Conservation (phyloP, 164 flowering plant species). For the Tinospora cordifolia region DNA sequence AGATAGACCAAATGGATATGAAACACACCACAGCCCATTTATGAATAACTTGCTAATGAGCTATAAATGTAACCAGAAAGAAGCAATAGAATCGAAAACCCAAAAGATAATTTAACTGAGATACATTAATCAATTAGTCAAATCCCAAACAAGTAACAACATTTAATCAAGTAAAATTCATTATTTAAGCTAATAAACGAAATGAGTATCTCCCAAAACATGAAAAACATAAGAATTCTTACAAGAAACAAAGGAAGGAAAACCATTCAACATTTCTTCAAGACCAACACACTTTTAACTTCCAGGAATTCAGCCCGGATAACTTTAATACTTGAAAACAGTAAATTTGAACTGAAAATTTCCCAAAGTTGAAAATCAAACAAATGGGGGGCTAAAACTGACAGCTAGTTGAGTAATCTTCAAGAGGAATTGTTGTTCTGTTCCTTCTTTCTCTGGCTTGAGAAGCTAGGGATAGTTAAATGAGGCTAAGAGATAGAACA, state of each 20-base stretch:
- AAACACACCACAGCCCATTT: neutral
- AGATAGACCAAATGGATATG: neutral
- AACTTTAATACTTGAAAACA: neutral
- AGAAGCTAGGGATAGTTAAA: conserved; percentile 33
- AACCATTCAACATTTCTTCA: neutral
- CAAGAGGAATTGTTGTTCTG: conserved; percentile 59
- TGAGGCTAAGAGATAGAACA: conserved; percentile 37
- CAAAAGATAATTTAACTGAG: neutral
- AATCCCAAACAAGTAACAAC: too few relatives aligned
- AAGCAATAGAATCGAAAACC: neutral
- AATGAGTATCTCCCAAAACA: neutral
- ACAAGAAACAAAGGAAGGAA: too few relatives aligned
- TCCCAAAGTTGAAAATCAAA: neutral
- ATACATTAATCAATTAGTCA: too few relatives aligned
- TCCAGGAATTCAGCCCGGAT: neutral
- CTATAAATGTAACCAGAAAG: neutral
- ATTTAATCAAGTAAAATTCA: neutral
- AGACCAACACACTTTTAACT: too few relatives aligned
- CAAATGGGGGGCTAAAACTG: conserved; percentile 18
- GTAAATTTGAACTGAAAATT: neutral
- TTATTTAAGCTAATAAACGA: neutral
- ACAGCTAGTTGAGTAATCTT: conserved; percentile 66
- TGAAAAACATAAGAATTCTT: too few relatives aligned
- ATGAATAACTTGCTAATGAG: neutral
- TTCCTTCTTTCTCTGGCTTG: conserved; percentile 72